Base-by-base conservation (phyloP, 164 flowering plant species). In the Echeveria elegans region DNA sequence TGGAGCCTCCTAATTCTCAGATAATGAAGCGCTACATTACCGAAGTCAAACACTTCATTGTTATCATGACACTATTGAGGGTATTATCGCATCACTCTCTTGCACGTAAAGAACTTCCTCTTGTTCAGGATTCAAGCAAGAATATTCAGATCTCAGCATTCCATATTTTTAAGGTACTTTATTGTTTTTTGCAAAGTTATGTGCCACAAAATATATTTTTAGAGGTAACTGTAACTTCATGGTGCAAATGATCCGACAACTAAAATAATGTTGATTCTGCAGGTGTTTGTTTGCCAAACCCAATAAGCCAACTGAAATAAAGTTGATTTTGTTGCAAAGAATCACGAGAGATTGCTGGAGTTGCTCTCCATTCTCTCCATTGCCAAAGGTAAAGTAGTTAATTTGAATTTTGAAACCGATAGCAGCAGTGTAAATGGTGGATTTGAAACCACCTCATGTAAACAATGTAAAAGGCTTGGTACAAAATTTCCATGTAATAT, bases 211-310 rank as follows among this genome's bases (percentile, higher is more conserved):
- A 32, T 1, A 18, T 12, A 29, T 19, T 69, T 15, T 68, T 52
- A 16, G 48, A 6, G 9, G 41, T 0, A 5, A n/a, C n/a, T 34
- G 37, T 7, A 3, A 34, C 18, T 18, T 63, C 26, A n/a, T 66
- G 62, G 45, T 50, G 23, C 62, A 14, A 43, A 45, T 15, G 4
- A 24, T 50, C n/a, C 18, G 24, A 28, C 19, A 14, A 28, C 61
- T 26, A 56, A 14, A 28, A 32, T 26, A 56, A 12, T 6, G 61
- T n/a, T 29, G n/a, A 47, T 9, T 47, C 9, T 78, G 70, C 81
- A 94, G 99, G 88, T 94, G 47, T 94, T 94, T 79, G 99, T 91
- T n/a, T 69, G 99, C 97, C 16, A 94, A 94, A 75, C 99, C 99
- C 24, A 85, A 86, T 77, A 94, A 94, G 77, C 94, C 99, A 18